These are phyloP conservation scores for Linnemannia hyalina DNA, from an alignment of 192 early-diverging fungal species.

Conservation along the genomic window DNA sequence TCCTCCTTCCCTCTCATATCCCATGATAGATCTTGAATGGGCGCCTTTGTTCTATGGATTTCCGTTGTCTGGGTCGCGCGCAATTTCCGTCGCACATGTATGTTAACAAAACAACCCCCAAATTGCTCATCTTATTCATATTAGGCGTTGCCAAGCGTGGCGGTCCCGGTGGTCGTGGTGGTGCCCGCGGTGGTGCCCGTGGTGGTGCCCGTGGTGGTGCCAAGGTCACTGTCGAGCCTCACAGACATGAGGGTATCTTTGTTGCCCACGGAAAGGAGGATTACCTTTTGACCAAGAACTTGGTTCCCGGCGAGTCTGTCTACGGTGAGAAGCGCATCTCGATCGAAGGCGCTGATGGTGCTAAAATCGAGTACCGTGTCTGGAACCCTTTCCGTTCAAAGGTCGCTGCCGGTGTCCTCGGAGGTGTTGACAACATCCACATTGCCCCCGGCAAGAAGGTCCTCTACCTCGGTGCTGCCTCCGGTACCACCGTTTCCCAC, in stretches of 20 bases:
- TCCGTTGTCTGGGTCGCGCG: neutral
- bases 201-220: constrained; percentile 90
- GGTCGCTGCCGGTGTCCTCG: constrained; percentile 96
- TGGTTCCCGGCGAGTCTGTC: constrained; percentile 96
- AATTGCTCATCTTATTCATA: neutral
- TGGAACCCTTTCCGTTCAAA: constrained; percentile 99
- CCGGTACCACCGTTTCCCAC: constrained; percentile 95
- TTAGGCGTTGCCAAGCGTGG: constrained; percentile 68
- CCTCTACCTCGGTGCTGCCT: constrained; percentile 96
- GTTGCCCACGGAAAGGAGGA: constrained; percentile 99
- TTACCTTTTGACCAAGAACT: constrained; percentile 97
- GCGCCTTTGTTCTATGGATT: neutral
- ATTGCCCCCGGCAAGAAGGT: constrained; percentile 97
- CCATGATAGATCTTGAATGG: constrained; percentile 3
- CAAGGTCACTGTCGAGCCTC: constrained; percentile 97
- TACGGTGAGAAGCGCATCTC: constrained; percentile 99
- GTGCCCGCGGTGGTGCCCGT: constrained; percentile 68
- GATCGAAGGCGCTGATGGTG: constrained; percentile 91
- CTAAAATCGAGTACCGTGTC: constrained; percentile 98
- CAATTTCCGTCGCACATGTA: neutral
- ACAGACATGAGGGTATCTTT: constrained; percentile 95
- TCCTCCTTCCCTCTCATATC: no score
- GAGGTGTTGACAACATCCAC: constrained; percentile 95
- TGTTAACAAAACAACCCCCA: neutral
- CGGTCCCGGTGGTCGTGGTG: constrained; percentile 60